Evolutionary conservation across 2,329 filamentous ascomycete genomes (phyloP), one percentile per base, ranked within the genome.

Genomic region (Ramularia collo-cygni): DNA sequence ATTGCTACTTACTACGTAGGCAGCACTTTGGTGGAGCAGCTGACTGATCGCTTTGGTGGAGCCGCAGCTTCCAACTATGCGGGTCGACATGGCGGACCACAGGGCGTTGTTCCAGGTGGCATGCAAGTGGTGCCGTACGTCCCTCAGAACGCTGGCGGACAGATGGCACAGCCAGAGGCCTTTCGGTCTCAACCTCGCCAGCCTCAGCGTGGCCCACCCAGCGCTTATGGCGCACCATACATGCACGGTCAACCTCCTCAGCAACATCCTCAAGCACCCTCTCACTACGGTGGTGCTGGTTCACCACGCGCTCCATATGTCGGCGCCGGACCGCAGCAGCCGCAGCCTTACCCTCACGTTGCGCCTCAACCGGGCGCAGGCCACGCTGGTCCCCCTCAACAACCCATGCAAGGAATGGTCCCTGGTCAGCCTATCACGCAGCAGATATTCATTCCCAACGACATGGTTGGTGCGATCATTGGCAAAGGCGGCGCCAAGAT

Each of bases 51-150:
- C 29, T 98, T 96, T 54, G 90, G 92, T 38, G 92, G 92, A 4
- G 89, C 92, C 14, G 88, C 88, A 42, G 90, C 92, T 35, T 98
- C 92, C n/a, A 90, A 92, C 19, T 98, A 98, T 62, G 92, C 92
- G 33, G 95, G 90, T 33, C 82, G 92, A 50, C 95, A 87, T 59
- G 92, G 92, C 47, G 89, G 86, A 35, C 89, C 92, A 36, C 87
- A 90, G 42, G 90, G 90, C 37, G 87, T 90, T 24, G 87, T 96
- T 12, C 92, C 92, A 15, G 92, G 92, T 44, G 92, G 92, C 46
- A 95, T 98, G 88, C 92, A 96, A 64, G 92, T 98, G 35, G 88
- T 96, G n/a, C 92, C 92, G 4, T 98, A 98, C 63, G 85, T 87
- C 42, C 92, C 92, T 35, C 89, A 95, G 64, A 85, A 90, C 18